Evolutionary conservation across 148 eudicot genomes (phyloP).

Genomic region (Bassia scoparia): DNA sequence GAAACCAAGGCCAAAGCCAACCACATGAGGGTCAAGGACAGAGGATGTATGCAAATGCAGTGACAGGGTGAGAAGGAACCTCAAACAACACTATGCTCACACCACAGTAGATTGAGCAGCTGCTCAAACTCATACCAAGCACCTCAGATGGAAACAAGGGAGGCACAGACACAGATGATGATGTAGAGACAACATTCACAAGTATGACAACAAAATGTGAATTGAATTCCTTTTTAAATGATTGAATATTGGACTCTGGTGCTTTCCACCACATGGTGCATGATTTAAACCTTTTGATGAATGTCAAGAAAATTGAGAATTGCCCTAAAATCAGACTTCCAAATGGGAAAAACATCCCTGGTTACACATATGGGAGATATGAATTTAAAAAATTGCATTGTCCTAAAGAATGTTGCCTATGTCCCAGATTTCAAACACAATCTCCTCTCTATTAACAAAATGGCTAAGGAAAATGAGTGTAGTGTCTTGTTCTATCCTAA

Average conservation of each 20-base stretch:
- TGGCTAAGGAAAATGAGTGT: not conserved
- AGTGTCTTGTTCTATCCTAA: not conserved
- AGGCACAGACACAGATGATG: not conserved
- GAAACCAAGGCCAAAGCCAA: not conserved
- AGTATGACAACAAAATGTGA: not conserved
- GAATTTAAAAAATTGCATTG: not conserved
- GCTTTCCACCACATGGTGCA: not conserved
- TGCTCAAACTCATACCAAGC: too few relatives aligned
- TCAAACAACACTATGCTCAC: too few relatives aligned
- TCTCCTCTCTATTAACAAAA: not conserved
- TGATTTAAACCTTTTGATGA: rapidly evolving
- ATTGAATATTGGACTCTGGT: not conserved
- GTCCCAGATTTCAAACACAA: not conserved
- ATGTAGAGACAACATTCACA: not conserved
- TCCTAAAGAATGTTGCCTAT: not conserved
- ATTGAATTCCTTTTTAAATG: too few relatives aligned
- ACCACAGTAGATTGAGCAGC: too few relatives aligned
- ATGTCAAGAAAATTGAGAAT: too few relatives aligned
- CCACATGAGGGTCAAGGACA: too few relatives aligned
- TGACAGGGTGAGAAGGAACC: too few relatives aligned
- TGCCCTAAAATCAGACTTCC: not conserved
- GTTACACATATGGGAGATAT: not conserved
- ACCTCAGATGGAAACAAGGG: too few relatives aligned
- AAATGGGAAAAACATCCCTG: not conserved
- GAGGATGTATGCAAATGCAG: too few relatives aligned